Base-by-base conservation (phyloP, 345 rosid species). In the Rhodomyrtus tomentosa region DNA sequence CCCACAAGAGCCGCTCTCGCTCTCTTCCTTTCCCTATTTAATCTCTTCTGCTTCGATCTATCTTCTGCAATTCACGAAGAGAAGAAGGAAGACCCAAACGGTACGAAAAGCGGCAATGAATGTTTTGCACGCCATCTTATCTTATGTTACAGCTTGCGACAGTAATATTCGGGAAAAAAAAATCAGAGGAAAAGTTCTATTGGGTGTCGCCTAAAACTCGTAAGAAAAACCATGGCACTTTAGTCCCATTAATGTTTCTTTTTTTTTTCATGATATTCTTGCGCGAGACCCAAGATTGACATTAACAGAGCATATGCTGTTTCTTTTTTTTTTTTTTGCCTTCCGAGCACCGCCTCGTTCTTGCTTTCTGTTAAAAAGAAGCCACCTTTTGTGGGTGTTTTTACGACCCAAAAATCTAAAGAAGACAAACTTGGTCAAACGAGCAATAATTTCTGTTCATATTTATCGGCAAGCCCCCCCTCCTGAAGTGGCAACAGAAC, bases 81-180 rank as follows among this genome's bases (percentile, higher is more conserved):
- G 29, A 42, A 32, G 59, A 25, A 36, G 27, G 27, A 12, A 59
- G 81, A 25, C 54, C 54, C 55, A 49, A 74, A 24, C 25, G 55
- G 87, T 73, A 54, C 74, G 76, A 53, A 82, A 85, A 85, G 74
- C 87, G 82, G 84, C 84, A 58, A 85, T 73, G 82, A 82, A 74
- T 82, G 74, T 82, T 52, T 82, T 55, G 87, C 85, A 82, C 84
- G 82, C 84, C 87, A 82, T 73, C 84, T 55, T 38, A 84, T 68
- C 79, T 68, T 68, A 20, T 68, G 79, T 38, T 22, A 68, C 22
- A 68, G 45, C 79, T 68, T 18, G 79, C 79, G 10, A 68, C 79
- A 68, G 79, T 36, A 68, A 68, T 68, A 68, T 68, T 68, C 79
- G 79, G 7, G 16, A 18, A 62, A 68, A 32, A n/a, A 68, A 68